These are phyloP conservation scores for Diaporthe eres DNA, from an alignment of 2,329 filamentous ascomycete genomes.

Conservation along the genomic window DNA sequence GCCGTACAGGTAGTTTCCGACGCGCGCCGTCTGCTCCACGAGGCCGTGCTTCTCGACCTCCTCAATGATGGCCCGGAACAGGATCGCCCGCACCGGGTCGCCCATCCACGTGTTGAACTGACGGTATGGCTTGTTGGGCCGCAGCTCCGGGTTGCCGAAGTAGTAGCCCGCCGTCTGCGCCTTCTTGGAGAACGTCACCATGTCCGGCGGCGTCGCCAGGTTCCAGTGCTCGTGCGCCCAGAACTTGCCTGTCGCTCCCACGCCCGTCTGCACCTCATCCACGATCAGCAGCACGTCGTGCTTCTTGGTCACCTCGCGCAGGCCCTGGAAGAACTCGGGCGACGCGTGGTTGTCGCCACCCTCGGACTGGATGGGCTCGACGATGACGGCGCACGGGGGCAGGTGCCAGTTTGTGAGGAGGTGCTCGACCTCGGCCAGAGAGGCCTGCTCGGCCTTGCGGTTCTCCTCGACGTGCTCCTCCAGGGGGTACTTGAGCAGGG, in stretches of 20 bases:
- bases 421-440: conserved; percentile 86
- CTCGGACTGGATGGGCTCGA: conserved; percentile 95
- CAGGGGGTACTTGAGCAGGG: conserved; percentile 87
- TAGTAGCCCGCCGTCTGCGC: conserved; percentile 95
- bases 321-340: conserved; percentile 86
- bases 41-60: conserved; percentile 84
- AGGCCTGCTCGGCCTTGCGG: conserved; percentile 82
- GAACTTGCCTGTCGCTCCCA: conserved; percentile 93
- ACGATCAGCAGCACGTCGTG: conserved; percentile 89
- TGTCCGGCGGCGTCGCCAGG: conserved; percentile 83
- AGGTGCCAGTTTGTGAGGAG: conserved; percentile 84
- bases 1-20: conserved; percentile 83
- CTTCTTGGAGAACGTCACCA: conserved; percentile 97
- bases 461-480: conserved; percentile 86
- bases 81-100: conserved; percentile 85
- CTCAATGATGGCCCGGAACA: conserved; percentile 88
- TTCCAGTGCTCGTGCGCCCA: conserved; percentile 98
- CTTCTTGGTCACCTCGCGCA: conserved; percentile 83
- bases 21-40: conserved; percentile 82
- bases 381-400: conserved; percentile 84
- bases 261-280: conserved; percentile 94
- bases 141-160: conserved; percentile 83
- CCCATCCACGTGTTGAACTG: conserved; percentile 99
- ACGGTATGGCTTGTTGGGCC: conserved; percentile 93
- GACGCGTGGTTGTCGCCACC: conserved; percentile 96